Conservation (phyloP, 2,329 filamentous ascomycete species). For the Chrysoporthe cubensis region DNA sequence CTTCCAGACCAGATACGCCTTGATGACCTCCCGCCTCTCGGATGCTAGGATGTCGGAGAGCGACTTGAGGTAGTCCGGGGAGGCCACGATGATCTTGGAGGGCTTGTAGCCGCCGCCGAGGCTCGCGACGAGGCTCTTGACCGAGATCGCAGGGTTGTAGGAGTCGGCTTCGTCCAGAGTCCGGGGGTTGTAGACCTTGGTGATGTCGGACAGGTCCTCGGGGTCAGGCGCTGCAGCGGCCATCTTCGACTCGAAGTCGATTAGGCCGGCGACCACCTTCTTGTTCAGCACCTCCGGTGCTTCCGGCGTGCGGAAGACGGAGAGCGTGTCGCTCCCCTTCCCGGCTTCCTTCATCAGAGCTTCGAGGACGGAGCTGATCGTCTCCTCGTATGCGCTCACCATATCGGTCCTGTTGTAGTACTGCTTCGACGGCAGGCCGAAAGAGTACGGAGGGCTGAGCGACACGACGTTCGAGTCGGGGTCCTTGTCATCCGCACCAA, state of each 20-base stretch:
- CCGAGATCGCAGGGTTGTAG: constrained; percentile 28
- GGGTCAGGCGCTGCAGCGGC: constrained; percentile 29
- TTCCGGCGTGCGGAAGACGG: constrained; percentile 35
- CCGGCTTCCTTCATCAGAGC: constrained; percentile 26
- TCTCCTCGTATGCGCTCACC: constrained; percentile 53
- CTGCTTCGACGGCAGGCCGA: constrained; percentile 66
- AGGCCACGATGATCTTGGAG: constrained; percentile 25
- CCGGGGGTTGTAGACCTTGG: constrained; percentile 28
- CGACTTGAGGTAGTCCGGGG: constrained; percentile 61
- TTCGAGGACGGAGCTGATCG: constrained; percentile 45
- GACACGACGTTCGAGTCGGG: constrained; percentile 43
- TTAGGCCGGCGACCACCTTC: constrained; percentile 35
- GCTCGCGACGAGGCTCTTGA: constrained; percentile 29
- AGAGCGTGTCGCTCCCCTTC: constrained; percentile 7
- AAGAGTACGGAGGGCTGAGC: constrained; percentile 49
- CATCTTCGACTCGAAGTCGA: constrained; percentile 32
- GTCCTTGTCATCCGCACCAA: constrained; percentile 49
- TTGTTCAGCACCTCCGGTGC: constrained; percentile 32
- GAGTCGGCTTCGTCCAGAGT: constrained; percentile 25
- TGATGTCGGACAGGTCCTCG: constrained; percentile 30
- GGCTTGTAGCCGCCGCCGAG: constrained; percentile 21
- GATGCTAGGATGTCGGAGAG: constrained; percentile 57
- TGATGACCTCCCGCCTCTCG: constrained; percentile 57
- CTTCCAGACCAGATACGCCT: constrained; percentile 69
- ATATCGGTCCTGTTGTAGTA: constrained; percentile 61